Evolutionary conservation across 2,329 filamentous ascomycete genomes (phyloP), one percentile per base, ranked within the genome.

Genomic region (Ceratocystis variospora): DNA sequence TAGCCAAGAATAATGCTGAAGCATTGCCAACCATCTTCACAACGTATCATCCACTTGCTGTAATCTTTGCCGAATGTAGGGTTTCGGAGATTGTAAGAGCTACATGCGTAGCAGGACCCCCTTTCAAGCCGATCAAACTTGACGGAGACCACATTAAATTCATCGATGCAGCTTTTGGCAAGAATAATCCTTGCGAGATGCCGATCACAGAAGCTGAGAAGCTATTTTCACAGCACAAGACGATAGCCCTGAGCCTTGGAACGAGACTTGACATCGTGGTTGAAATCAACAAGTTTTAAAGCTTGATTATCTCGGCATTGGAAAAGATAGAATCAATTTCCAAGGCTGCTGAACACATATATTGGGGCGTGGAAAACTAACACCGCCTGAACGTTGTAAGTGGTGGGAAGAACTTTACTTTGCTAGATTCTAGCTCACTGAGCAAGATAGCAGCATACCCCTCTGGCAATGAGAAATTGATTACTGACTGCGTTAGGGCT

Each of bases 101-200:
- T 1, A 73, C 71, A 17, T 73, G 71, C 1, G 72, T 72, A 1
- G 71, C 72, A 3, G 69, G 71, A 0, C 70, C 71, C 0, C 73
- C 72, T 64, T 75, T 75, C 68, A 71, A 73, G 53, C 68, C 73
- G 3, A 71, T 73, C 41, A 65, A 69, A 31, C 10, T 73, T 8
- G 72, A 72, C 37, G 69, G 71, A 10, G 70, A 73, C 10, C 66
- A 64, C 4, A 66, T 72, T 2, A 70, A 72, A 22, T 74, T 72
- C 44, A 68, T 75, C 28, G 73, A 74, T 59, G 72, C 71, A 0
- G 73, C 68, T 0, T 71, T 75, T 25, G 72, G 72, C 2, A 69
- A 72, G 44, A 75, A 75, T 63, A 75, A 75, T 59, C 73, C 73
- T 15, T 71, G 70, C 61, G 69, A 73, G 28, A 68, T 72, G 1